phyloP scores from a whole-genome alignment of 2,329 filamentous ascomycete species.

The Fusarium brachygibbosum region DNA sequence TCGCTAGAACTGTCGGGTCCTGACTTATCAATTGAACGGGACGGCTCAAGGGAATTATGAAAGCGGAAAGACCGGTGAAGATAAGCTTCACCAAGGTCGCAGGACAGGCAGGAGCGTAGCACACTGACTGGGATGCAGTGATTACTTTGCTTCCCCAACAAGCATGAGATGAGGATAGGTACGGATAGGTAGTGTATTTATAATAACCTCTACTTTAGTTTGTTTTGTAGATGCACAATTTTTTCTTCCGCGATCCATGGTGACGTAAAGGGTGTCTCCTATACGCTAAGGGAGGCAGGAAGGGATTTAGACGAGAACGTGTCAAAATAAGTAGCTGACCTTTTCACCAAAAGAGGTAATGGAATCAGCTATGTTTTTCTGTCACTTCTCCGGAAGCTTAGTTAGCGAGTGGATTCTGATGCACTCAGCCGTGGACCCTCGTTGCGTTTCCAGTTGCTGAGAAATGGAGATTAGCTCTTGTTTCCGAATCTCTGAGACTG shows the following conservation, averaged over 20 bases:
- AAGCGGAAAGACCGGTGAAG: conserved; percentile 17
- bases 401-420: conserved; percentile 17
- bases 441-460: conserved; percentile 23
- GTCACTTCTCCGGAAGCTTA: conserved; percentile 17
- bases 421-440: conserved; percentile 5
- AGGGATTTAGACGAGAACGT: conserved; percentile 16
- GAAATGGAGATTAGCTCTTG: conserved; percentile 41
- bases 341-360: neutral
- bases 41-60: neutral
- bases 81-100: conserved; percentile 18
- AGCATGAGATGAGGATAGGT: too few species aligned
- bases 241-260: conserved; percentile 10
- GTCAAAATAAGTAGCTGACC: conserved; percentile 15
- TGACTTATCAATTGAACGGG: conserved; percentile 4
- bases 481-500: conserved; percentile 25
- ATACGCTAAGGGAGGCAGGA: conserved; percentile 18
- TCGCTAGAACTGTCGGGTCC: conserved; percentile 14
- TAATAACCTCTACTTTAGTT: conserved; percentile 15
- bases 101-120: conserved; percentile 13
- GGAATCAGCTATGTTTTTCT: conserved; percentile 8
- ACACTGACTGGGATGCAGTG: neutral
- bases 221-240: conserved; percentile 14
- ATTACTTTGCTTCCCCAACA: neutral
- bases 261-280: conserved; percentile 24
- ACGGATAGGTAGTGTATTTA: conserved; percentile 32